Conservation (phyloP, 2,329 filamentous ascomycete genomes). For the Beauveria scarabaeidicola region DNA sequence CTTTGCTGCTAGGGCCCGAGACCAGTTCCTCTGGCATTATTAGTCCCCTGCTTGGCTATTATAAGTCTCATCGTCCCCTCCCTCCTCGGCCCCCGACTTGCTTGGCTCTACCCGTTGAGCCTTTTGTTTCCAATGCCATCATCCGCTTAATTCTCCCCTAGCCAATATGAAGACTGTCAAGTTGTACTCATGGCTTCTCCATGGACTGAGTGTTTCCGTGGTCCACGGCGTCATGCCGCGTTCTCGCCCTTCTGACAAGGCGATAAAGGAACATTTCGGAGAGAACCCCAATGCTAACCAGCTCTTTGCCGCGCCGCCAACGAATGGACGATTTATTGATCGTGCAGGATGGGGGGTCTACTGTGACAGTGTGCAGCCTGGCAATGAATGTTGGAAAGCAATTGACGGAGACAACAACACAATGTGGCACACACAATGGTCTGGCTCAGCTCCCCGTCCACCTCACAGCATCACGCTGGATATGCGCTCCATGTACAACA, state of each 20-base stretch:
- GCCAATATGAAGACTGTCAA: neutral
- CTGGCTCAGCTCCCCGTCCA: neutral
- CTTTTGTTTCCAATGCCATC: no score
- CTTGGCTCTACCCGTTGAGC: neutral
- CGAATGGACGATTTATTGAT: neutral
- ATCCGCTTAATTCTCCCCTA: neutral
- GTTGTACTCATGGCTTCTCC: neutral
- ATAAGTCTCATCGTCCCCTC: neutral
- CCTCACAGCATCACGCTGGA: conserved; percentile 26
- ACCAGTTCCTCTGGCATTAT: neutral
- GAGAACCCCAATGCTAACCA: conserved; percentile 5
- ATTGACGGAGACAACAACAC: conserved; percentile 22
- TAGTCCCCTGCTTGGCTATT: neutral
- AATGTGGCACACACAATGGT: conserved; percentile 21
- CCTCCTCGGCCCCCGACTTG: neutral
- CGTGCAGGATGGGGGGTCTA: conserved; percentile 19
- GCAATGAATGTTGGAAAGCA: conserved; percentile 21
- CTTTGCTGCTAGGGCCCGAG: neutral
- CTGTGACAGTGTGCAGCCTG: conserved; percentile 21
- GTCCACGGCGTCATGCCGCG: neutral
- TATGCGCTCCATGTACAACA: conserved; percentile 18
- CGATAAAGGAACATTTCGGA: conserved; percentile 2
- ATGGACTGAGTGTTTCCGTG: neutral
- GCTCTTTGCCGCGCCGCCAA: conserved; percentile 7
- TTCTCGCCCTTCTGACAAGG: neutral